phyloP scores from a whole-genome alignment of 1,284 basidiomycete genomes.

The Bjerkandera adusta region DNA sequence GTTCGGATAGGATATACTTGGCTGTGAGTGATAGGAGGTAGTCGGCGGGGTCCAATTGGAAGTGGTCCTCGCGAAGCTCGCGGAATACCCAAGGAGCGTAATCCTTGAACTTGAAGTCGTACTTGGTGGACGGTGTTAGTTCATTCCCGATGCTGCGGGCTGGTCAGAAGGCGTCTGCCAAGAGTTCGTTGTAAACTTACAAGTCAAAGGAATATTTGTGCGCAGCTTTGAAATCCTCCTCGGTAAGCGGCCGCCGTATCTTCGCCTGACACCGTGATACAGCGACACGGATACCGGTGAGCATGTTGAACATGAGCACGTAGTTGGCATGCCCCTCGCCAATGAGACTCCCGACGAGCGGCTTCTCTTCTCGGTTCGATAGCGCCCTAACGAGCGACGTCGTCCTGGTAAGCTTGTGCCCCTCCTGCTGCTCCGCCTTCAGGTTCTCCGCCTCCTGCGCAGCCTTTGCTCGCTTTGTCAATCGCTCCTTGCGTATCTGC shows the following conservation, averaged over 20 bases:
- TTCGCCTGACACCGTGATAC: constrained; percentile 97
- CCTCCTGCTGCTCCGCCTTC: constrained; percentile 34
- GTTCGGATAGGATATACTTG: constrained; percentile 97
- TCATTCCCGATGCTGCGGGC: constrained; percentile 85
- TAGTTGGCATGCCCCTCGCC: constrained; percentile 98
- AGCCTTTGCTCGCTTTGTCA: constrained; percentile 66
- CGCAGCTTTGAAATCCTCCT: constrained; percentile 85
- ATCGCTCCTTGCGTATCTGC: constrained; percentile 74
- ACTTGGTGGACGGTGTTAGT: constrained; percentile 92
- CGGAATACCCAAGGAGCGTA: constrained; percentile 99
- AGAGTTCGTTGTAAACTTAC: constrained; percentile 42
- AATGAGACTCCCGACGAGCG: constrained; percentile 92
- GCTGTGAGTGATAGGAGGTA: constrained; percentile 95
- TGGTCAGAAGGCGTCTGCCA: constrained; percentile 16
- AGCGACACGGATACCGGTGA: constrained; percentile 95
- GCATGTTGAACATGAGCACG: constrained; percentile 99
- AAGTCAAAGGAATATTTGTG: constrained; percentile 99
- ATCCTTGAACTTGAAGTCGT: constrained; percentile 99
- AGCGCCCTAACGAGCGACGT: constrained; percentile 27
- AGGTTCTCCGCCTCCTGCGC: constrained; percentile 44
- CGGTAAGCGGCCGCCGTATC: constrained; percentile 79
- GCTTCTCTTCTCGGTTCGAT: constrained; percentile 40
- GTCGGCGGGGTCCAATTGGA: constrained; percentile 95
- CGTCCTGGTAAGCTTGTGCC: constrained; percentile 33
- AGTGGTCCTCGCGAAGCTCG: constrained; percentile 90